A percentile compares a stretch with the other conserved stretches of the same genome.
Conservation (phyloP, 139 green algal genomes). For the Nannochloris sp. region DNA sequence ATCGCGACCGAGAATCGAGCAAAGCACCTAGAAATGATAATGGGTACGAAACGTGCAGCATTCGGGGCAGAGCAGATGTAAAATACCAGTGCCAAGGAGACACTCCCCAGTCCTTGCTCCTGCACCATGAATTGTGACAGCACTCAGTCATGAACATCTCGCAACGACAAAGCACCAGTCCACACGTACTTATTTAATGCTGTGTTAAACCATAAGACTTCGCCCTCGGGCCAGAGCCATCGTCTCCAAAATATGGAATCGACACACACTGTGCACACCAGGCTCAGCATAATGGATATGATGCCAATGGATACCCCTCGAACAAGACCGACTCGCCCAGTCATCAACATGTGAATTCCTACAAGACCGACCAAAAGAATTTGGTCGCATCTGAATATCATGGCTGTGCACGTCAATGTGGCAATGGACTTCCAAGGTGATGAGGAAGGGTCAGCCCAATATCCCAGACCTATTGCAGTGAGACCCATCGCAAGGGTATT, state of each 20-base stretch:
- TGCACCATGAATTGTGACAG: not conserved
- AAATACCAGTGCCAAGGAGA: constrained; percentile 61
- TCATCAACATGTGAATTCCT: constrained; percentile 50
- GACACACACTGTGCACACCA: constrained; percentile 38
- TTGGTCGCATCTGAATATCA: constrained; percentile 69
- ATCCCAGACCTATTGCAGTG: constrained; percentile 30
- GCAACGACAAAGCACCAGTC: constrained; percentile 10
- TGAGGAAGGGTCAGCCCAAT: constrained; percentile 23
- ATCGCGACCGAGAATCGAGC: constrained; percentile 26
- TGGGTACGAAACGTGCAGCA: constrained; percentile 33
- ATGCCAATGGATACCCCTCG: not conserved
- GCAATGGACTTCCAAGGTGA: constrained; percentile 21
- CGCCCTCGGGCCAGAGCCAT: constrained; percentile 70
- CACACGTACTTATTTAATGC: constrained; percentile 35
- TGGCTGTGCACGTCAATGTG: constrained; percentile 25
- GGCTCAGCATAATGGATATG: not conserved
- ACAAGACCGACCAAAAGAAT: constrained; percentile 52
- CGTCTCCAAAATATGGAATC: constrained; percentile 67
- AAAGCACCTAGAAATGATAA: constrained; percentile 36
- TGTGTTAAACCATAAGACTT: constrained; percentile 83
- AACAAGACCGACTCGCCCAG: constrained; percentile 11
- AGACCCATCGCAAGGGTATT: constrained; percentile 68
- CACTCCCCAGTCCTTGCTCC: constrained; percentile 54
- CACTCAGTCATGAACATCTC: not conserved
- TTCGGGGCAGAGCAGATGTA: constrained; percentile 50